Base-by-base conservation (phyloP, 176 grass and related monocot species). In the Carex cristatella region DNA sequence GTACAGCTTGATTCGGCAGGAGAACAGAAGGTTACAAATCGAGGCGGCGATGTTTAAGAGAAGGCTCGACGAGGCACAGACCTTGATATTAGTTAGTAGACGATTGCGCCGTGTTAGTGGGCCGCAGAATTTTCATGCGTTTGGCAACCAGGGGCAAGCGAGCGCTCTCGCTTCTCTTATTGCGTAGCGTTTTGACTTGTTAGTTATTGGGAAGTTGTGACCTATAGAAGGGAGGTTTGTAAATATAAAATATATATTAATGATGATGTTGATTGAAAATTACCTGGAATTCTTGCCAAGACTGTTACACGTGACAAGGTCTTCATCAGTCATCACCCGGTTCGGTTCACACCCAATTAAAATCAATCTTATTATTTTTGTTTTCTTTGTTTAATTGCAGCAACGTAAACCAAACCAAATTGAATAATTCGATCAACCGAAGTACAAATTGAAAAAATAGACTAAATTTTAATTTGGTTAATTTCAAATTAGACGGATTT, bases 11-110 rank as follows among this genome's bases (percentile, higher is more conserved):
- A 74, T 76, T 60, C 80, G 60, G 7, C 16, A 73, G 35, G 75
- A 88, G 14, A 90, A 85, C 81, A 67, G 84, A 44, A 12, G 62
- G 68, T 87, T 90, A 15, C 86, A 30, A 4, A 76, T 63, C 1
- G 86, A 90, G 69, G 88, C 69, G 0, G 0, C 3, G 4, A 4
- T 68, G 55, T 87, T 92, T 35, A 84, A 86, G 28, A 84, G 79
- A 51, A 69, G 81, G 23, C 86, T 94, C 0, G 2, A 37, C 32
- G 69, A 77, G 59, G 87, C 81, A 1, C 80, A 61, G 10, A 32
- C 23, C 18, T 51, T 65, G 10, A 27, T 83, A 8, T 14, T 65
- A 14, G 12, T 83, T 65, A 74, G 2, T 16, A n/a, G 32, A 64
- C 8, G 23, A 32, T 49, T 68, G 12, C 40, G 15, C 2, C 13